phyloP scores from a whole-genome alignment of 208 protist genomes.

The Acanthamoeba divionensis region DNA sequence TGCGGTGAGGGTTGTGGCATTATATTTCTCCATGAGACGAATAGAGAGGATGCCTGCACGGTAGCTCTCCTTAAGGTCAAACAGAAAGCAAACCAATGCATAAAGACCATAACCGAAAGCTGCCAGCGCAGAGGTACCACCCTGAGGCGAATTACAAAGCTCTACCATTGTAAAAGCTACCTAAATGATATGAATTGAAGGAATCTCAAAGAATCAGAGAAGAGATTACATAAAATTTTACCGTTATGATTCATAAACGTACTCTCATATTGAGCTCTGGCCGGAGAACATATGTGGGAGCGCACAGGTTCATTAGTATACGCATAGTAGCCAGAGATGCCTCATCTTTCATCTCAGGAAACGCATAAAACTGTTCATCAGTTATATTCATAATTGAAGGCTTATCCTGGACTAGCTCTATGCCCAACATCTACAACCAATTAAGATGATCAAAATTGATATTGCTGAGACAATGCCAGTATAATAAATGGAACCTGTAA shows the following conservation, averaged over 20 bases:
- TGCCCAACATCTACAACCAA: not conserved
- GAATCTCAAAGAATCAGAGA: too few species aligned
- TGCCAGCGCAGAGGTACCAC: conserved; percentile 13
- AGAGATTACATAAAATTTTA: not conserved
- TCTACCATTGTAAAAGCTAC: conserved; percentile 44
- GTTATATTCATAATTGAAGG: not conserved
- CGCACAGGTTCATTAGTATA: conserved; percentile 43
- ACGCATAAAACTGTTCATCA: conserved; percentile 10
- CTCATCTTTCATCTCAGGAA: conserved; percentile 42
- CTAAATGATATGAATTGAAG: not conserved
- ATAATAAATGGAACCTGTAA: not conserved
- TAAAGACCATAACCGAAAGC: conserved; percentile 23
- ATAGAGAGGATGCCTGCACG: not conserved
- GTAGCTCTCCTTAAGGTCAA: conserved; percentile 20
- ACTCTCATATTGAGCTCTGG: not conserved
- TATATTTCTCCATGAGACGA: conserved; percentile 37
- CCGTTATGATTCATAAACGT: not conserved
- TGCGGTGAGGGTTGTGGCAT: not conserved
- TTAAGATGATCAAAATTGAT: too few species aligned
- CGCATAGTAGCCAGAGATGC: conserved; percentile 37
- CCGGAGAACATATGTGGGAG: conserved; percentile 9
- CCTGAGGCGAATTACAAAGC: not conserved
- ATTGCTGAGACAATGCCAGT: too few species aligned
- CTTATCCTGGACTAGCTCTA: not conserved
- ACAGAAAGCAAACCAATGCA: conserved; percentile 33